These are phyloP conservation scores for Zygosaccharomyces pseudorouxii DNA, from an alignment of 805 yeast genomes.

Conservation along the genomic window DNA sequence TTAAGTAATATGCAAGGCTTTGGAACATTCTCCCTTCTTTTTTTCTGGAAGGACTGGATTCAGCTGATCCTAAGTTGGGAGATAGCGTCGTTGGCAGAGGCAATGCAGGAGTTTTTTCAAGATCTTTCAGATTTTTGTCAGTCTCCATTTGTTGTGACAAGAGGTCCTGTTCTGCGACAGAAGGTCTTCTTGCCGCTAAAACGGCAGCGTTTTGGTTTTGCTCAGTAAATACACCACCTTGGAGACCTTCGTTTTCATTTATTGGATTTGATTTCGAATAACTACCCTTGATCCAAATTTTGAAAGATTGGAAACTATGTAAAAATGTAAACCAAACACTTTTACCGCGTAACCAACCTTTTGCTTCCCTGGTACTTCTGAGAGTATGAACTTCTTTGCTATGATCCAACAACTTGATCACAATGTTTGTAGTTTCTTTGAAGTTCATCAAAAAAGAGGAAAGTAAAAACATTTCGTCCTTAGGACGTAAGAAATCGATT, in stretches of 20 bases:
- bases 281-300: conserved; percentile 36
- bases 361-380: conserved; percentile 33
- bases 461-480: conserved; percentile 46
- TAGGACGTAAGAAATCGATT: conserved; percentile 38
- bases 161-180: conserved; percentile 27
- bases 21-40: not conserved
- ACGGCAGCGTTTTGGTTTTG: conserved; percentile 7
- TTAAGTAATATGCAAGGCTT: conserved; percentile 2
- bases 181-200: conserved; percentile 25
- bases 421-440: conserved; percentile 37
- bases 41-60: not conserved
- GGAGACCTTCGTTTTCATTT: conserved; percentile 37
- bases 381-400: conserved; percentile 29
- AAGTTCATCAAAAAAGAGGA: conserved; percentile 48
- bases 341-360: conserved; percentile 37
- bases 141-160: conserved; percentile 21
- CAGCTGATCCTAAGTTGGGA: not conserved
- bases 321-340: conserved; percentile 43
- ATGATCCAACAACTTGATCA: conserved; percentile 34
- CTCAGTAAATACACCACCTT: conserved; percentile 25
- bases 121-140: not conserved
- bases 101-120: conserved; percentile 1
- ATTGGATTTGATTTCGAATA: conserved; percentile 10
- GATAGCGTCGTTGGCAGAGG: conserved; percentile 12
- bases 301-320: conserved; percentile 33